Base-by-base conservation (phyloP, 192 early-diverging fungal genomes). In the Coemansia sp. region DNA sequence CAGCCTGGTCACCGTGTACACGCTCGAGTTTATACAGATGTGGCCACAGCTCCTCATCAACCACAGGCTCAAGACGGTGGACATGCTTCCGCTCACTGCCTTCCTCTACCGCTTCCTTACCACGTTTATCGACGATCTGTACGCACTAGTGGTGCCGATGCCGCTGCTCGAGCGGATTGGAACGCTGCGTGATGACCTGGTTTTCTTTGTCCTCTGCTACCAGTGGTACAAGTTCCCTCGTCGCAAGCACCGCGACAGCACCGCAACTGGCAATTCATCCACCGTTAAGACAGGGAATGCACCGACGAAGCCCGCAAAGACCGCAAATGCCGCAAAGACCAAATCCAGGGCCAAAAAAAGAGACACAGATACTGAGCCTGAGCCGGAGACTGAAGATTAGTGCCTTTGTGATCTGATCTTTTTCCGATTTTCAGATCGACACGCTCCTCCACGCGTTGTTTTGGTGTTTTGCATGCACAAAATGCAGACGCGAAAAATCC, bases 71-170 rank as follows among this genome's bases (percentile, higher is more conserved):
- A 76, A 68, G 33, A 72, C 82, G 1, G 84, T 86, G 15, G 84
- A 84, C 28, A 79, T 81, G 70, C 71, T 86, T 68, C 84, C 84
- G 50, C 65, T 82, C 53, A 65, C 72, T 14, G 72, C 84, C 5
- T 86, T 86, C 57, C 67, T 79, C 29, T 86, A 83, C 61, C 81
- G 77, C 11, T 79, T 82, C 62, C 59, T 85, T 36, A 58, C 68
- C 50, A 85, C 84, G 4, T 85, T 85, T 59, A 78, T 81, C 52
- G 84, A 86, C 64, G 85, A 86, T 31, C 70, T 86, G 33, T 86
- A 82, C 56, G 83, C 85, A 20, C 67, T 86, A n/a, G 78, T 83
- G 20, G 82, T 85, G 23, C 82, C 83, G n/a, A 84, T 84, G 83
- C 79, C 83, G 41, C 62, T 76, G 20, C 64, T 84, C 20, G 76